Conservation (phyloP, 148 eudicot genomes). For the Camellia japonica region DNA sequence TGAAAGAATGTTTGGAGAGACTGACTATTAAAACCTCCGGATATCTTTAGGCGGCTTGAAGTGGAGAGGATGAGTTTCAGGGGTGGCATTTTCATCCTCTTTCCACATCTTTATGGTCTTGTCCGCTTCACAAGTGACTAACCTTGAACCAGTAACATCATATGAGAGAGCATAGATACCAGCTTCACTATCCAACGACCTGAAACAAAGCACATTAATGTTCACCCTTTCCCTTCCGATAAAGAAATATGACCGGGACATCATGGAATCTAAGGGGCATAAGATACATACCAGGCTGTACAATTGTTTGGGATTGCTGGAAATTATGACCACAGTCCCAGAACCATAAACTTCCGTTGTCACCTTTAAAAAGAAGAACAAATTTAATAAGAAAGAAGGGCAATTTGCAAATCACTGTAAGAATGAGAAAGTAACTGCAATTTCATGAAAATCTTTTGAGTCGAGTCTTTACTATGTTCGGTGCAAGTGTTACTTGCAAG, state of each 20-base stretch:
- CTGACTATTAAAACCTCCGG: conserved; percentile 52
- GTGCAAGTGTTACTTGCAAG: too few species aligned
- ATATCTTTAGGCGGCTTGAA: conserved; percentile 96
- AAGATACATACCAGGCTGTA: conserved; percentile 75
- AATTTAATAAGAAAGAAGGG: not conserved
- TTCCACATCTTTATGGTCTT: conserved; percentile 99
- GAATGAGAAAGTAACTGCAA: too few species aligned
- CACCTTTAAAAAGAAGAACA: conserved; percentile 45
- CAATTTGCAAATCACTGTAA: not conserved
- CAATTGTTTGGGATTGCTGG: conserved; percentile 91
- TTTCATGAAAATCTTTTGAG: too few species aligned
- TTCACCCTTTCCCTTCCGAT: not conserved
- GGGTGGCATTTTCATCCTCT: conserved; percentile 91
- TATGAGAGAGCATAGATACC: conserved; percentile 79
- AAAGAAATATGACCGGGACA: not conserved
- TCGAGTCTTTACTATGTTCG: too few species aligned
- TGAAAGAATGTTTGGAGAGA: not conserved
- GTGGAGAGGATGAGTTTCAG: conserved; percentile 87
- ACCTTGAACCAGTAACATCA: conserved; percentile 78
- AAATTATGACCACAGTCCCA: conserved; percentile 99
- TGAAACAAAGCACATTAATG: conserved; percentile 19
- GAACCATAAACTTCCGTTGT: conserved; percentile 97
- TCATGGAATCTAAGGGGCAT: not conserved
- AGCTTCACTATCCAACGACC: conserved; percentile 94
- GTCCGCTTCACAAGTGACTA: conserved; percentile 95